phyloP scores from a whole-genome alignment of 1,139 yeast species.

The Taiozyma onychis region DNA sequence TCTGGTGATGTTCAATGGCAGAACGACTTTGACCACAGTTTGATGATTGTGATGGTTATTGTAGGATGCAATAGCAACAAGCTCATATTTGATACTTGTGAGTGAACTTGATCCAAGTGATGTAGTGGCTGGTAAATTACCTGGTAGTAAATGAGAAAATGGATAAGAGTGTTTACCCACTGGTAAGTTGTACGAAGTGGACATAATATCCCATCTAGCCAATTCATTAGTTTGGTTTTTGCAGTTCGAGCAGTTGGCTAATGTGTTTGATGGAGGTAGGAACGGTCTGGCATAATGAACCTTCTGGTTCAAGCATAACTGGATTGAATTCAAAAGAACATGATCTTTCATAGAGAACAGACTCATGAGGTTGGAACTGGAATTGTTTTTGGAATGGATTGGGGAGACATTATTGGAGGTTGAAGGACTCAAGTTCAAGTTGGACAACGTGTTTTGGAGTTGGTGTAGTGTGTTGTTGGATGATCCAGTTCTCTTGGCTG shows the following conservation, averaged over 20 bases:
- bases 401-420: constrained; percentile 19
- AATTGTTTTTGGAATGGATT: constrained; percentile 16
- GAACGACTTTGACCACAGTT: constrained; percentile 22
- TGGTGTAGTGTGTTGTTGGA: constrained; percentile 16
- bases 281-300: constrained; percentile 64
- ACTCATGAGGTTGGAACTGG: constrained; percentile 16
- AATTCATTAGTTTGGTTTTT: constrained; percentile 47
- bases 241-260: constrained; percentile 56
- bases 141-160: constrained; percentile 87
- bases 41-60: constrained; percentile 25
- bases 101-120: constrained; percentile 51
- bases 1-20: constrained; percentile 73
- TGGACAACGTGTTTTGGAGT: constrained; percentile 17
- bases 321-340: constrained; percentile 36
- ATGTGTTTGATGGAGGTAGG: constrained; percentile 43
- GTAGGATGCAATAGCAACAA: constrained; percentile 57
- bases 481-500: constrained; percentile 10
- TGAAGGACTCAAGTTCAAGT: constrained; percentile 17
- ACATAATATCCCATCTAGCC: constrained; percentile 85
- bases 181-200: constrained; percentile 47
- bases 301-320: constrained; percentile 64
- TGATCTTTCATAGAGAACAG: constrained; percentile 21
- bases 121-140: constrained; percentile 81
- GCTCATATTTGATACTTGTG: constrained; percentile 62
- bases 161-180: constrained; percentile 83